Percentiles rank a stretch among this genome's conserved stretches.
phyloP scores from a whole-genome alignment of 768 basidiomycete species.

The Psilocybe tampanensis region DNA sequence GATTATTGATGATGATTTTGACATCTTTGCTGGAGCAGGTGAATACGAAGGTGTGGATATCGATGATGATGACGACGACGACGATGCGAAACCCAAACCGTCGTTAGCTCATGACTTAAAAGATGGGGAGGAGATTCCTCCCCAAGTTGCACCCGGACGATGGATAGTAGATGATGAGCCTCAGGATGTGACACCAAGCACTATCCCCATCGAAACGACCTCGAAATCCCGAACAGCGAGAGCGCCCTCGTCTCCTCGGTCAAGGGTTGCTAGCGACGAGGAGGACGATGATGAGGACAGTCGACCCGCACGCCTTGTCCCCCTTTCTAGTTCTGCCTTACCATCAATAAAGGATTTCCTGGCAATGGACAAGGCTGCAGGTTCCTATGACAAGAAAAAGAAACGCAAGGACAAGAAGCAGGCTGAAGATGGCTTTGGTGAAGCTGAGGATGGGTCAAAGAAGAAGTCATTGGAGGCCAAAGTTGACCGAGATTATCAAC shows the following conservation, averaged over 20 bases:
- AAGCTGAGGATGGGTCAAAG: constrained; percentile 32
- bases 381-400: constrained; percentile 65
- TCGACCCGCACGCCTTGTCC: constrained; percentile 58
- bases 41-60: constrained; percentile 76
- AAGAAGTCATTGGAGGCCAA: constrained; percentile 40
- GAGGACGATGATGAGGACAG: constrained; percentile 49
- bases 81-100: not conserved
- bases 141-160: constrained; percentile 26
- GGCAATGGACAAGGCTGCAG: constrained; percentile 71
- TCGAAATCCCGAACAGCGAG: constrained; percentile 2
- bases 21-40: constrained; percentile 87
- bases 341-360: constrained; percentile 86
- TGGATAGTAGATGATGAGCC: constrained; percentile 51
- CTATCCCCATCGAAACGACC: constrained; percentile 8
- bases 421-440: constrained; percentile 25
- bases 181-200: constrained; percentile 1
- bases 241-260: constrained; percentile 18
- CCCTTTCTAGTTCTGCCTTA: constrained; percentile 77
- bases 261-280: constrained; percentile 27
- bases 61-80: constrained; percentile 54
- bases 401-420: constrained; percentile 80
- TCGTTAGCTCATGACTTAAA: not conserved
- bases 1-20: constrained; percentile 61
- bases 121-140: constrained; percentile 14
- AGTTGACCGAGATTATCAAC: constrained; percentile 55